A percentile compares a stretch with the other conserved stretches of the same genome.
These are phyloP conservation scores for Agaricus subrufescens DNA, from an alignment of 768 basidiomycete genomes.

Conservation along the genomic window DNA sequence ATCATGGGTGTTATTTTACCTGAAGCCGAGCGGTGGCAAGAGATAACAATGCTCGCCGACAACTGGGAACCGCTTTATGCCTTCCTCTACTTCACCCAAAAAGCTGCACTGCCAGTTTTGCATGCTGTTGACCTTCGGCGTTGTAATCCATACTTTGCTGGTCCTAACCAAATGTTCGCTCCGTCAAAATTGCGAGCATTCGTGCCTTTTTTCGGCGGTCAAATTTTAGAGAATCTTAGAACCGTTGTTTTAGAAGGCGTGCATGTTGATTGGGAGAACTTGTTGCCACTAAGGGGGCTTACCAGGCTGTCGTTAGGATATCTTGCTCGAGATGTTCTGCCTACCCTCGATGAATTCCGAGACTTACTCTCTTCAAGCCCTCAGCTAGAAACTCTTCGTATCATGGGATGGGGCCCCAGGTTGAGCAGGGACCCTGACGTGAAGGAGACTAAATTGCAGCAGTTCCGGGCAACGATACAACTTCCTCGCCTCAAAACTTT, in stretches of 20 bases:
- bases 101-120: slow-evolving; percentile 30
- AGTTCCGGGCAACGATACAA: slow-evolving; percentile 16
- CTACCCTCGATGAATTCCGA: slow-evolving; percentile 41
- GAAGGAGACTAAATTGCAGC: not conserved
- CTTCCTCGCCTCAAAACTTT: slow-evolving; percentile 33
- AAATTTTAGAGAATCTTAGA: slow-evolving; percentile 22
- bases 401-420: slow-evolving; percentile 52
- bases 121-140: slow-evolving; percentile 41
- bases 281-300: slow-evolving; percentile 35
- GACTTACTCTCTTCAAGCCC: slow-evolving; percentile 37
- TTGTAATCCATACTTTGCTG: slow-evolving; percentile 56
- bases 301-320: slow-evolving; percentile 48
- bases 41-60: slow-evolving; percentile 48
- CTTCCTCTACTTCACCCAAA: slow-evolving; percentile 38
- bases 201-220: slow-evolving; percentile 42
- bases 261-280: slow-evolving; percentile 48
- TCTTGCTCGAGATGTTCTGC: slow-evolving; percentile 53
- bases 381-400: slow-evolving; percentile 35
- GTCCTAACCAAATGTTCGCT: slow-evolving; percentile 36
- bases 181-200: slow-evolving; percentile 35
- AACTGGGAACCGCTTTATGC: slow-evolving; percentile 56
- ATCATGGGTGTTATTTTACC: slow-evolving; percentile 41
- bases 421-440: slow-evolving; percentile 15
- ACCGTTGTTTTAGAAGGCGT: slow-evolving; percentile 49
- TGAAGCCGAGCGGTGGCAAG: slow-evolving; percentile 42